phyloP scores from a whole-genome alignment of 75 land plant genomes.

The Selaginella moellendorffii region DNA sequence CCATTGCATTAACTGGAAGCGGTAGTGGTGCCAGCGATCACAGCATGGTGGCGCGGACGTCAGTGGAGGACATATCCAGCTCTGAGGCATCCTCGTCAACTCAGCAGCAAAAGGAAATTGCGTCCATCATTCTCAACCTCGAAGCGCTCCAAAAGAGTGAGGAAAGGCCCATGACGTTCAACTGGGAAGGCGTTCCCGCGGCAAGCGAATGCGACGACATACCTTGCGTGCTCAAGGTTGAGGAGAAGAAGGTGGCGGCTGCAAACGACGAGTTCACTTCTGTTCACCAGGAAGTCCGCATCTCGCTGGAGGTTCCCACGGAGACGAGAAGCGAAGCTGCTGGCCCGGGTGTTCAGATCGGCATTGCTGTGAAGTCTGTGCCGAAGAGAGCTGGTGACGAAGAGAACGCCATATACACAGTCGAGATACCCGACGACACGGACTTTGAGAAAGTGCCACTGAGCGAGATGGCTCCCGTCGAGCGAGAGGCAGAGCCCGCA shows the following conservation, averaged over 20 bases:
- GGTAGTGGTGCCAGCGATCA: not conserved
- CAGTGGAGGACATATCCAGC: too few species aligned
- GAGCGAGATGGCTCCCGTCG: too few species aligned
- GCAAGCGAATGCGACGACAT: not conserved
- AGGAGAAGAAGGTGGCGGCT: too few species aligned
- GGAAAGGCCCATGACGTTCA: not conserved
- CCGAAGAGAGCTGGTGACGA: not conserved
- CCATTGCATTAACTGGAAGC: not conserved
- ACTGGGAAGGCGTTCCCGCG: not conserved
- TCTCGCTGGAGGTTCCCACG: not conserved
- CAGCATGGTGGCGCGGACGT: not conserved
- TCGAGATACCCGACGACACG: not conserved
- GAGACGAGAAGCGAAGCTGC: not conserved
- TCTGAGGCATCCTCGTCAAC: too few species aligned
- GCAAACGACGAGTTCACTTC: too few species aligned
- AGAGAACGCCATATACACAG: too few species aligned
- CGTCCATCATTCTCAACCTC: not conserved
- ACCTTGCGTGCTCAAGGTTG: not conserved
- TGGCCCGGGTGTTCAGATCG: not conserved
- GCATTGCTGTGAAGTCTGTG: not conserved
- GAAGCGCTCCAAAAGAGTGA: not conserved
- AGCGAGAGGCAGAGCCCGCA: not conserved
- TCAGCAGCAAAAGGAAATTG: not conserved
- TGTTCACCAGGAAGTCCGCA: not conserved
- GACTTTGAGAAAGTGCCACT: not conserved